A percentile compares a stretch with the other conserved stretches of the same genome.
phyloP scores from a whole-genome alignment of 805 yeast species.

The Hanseniaspora meyeri region DNA sequence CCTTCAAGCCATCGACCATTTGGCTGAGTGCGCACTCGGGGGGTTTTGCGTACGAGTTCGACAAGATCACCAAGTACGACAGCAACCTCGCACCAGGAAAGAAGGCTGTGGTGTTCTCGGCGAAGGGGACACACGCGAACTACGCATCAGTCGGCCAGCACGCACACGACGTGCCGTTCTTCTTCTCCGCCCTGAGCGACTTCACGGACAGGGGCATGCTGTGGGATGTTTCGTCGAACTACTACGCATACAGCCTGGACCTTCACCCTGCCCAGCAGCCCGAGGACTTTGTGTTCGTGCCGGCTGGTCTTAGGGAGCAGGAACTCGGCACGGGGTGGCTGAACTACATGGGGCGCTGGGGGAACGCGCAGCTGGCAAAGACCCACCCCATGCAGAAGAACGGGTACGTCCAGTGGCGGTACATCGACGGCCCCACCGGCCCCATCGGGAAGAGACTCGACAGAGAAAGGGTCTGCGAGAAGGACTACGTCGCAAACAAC shows the following conservation, averaged over 20 bases:
- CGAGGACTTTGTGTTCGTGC: constrained; percentile 20
- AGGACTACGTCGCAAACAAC: constrained; percentile 22
- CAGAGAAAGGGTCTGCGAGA: constrained; percentile 64
- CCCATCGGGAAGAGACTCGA: constrained; percentile 69
- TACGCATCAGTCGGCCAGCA: constrained; percentile 94
- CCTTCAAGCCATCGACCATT: constrained; percentile 66
- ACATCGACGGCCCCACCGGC: constrained; percentile 87
- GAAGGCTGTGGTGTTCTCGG: constrained; percentile 74
- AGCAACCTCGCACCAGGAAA: constrained; percentile 17
- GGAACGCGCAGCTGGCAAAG: constrained; percentile 49
- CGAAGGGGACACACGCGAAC: constrained; percentile 95
- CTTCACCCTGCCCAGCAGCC: constrained; percentile 30
- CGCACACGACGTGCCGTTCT: constrained; percentile 76
- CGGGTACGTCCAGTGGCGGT: constrained; percentile 70
- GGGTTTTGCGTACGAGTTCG: constrained; percentile 75
- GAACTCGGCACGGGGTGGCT: constrained; percentile 57
- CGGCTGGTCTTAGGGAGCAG: constrained; percentile 15
- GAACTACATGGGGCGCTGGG: constrained; percentile 77
- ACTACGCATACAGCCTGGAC: constrained; percentile 67
- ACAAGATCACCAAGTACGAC: constrained; percentile 48
- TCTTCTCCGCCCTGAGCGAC: constrained; percentile 73
- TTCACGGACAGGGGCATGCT: constrained; percentile 90
- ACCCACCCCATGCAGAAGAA: constrained; percentile 51
- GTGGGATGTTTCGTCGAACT: constrained; percentile 86
- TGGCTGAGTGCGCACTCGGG: constrained; percentile 99